Percentiles rank a stretch among this genome's conserved stretches.
Evolutionary conservation across 2,329 filamentous ascomycete species (phyloP).

Genomic region (Bimuria novae-zelandiae): DNA sequence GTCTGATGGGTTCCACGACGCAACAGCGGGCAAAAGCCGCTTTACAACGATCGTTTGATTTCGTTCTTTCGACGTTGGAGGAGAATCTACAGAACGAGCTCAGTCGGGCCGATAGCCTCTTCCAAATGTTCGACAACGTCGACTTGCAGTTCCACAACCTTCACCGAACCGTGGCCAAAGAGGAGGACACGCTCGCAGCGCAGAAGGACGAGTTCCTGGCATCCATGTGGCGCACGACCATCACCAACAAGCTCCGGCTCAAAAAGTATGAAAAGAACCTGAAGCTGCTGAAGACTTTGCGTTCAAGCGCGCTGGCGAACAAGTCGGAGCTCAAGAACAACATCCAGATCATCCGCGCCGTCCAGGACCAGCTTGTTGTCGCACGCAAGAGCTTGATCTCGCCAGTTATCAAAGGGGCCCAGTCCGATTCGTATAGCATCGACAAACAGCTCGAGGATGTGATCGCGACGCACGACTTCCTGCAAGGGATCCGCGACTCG

Average conservation of each 20-base stretch:
- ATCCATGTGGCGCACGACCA: slow-evolving; percentile 81
- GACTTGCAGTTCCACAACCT: slow-evolving; percentile 90
- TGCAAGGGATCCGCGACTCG: slow-evolving; percentile 73
- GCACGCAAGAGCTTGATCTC: slow-evolving; percentile 81
- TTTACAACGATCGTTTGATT: slow-evolving; percentile 83
- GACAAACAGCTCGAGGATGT: slow-evolving; percentile 86
- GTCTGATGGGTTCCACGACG: slow-evolving; percentile 77
- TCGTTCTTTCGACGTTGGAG: slow-evolving; percentile 85
- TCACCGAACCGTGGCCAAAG: slow-evolving; percentile 81
- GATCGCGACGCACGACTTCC: slow-evolving; percentile 76
- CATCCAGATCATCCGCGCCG: slow-evolving; percentile 78
- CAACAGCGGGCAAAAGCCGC: slow-evolving; percentile 80
- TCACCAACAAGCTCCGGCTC: slow-evolving; percentile 77
- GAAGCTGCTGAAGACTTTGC: slow-evolving; percentile 75
- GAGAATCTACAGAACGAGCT: slow-evolving; percentile 87
- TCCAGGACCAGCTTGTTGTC: slow-evolving; percentile 87
- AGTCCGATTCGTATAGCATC: slow-evolving; percentile 71
- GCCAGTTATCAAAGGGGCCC: slow-evolving; percentile 75
- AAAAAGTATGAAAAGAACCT: slow-evolving; percentile 92
- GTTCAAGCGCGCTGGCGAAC: slow-evolving; percentile 82
- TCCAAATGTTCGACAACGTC: slow-evolving; percentile 88
- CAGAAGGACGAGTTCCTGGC: slow-evolving; percentile 80
- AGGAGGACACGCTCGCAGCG: slow-evolving; percentile 79
- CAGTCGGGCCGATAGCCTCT: slow-evolving; percentile 77
- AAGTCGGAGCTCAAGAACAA: slow-evolving; percentile 86